These are phyloP conservation scores for Colletotrichum godetiae DNA, from an alignment of 2,329 filamentous ascomycete species.

Conservation along the genomic window DNA sequence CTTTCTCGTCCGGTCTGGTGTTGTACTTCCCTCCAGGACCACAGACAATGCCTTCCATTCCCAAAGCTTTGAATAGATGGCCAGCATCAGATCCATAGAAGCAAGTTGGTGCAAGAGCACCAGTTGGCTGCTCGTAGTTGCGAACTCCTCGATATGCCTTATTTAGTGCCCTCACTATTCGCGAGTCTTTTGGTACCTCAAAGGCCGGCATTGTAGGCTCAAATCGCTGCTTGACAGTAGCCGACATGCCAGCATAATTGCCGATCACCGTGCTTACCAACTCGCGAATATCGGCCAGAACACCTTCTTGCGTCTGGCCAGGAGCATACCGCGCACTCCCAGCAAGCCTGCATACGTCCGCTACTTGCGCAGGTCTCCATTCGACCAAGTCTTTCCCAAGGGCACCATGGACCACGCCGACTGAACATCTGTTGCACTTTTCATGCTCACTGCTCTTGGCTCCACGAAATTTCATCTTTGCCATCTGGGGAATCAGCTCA, in stretches of 20 bases:
- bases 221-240: too few relatives aligned
- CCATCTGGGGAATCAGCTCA: conserved; percentile 38
- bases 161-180: too few relatives aligned
- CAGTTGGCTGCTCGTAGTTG: too few relatives aligned
- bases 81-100: too few relatives aligned
- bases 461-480: conserved; percentile 38
- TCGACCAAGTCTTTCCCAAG: conserved; percentile 40
- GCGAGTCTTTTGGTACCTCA: too few relatives aligned
- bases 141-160: too few relatives aligned
- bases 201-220: too few relatives aligned
- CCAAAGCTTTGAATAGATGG: conserved; percentile 38
- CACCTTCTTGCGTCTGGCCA: conserved; percentile 41
- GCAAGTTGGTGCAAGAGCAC: too few relatives aligned
- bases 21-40: conserved; percentile 42
- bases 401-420: conserved; percentile 41
- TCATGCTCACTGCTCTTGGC: conserved; percentile 38
- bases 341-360: conserved; percentile 40
- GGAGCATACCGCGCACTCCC: conserved; percentile 42
- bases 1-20: conserved; percentile 41
- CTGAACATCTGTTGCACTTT: conserved; percentile 41
- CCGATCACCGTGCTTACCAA: conserved; percentile 20
- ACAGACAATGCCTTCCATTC: conserved; percentile 42
- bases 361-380: conserved; percentile 41
- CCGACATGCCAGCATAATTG: conserved; percentile 11
- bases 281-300: conserved; percentile 38